Evolutionary conservation across 495 filamentous ascomycete species (phyloP), one percentile per base, ranked within the genome.

Genomic region (Cercophora sp.): DNA sequence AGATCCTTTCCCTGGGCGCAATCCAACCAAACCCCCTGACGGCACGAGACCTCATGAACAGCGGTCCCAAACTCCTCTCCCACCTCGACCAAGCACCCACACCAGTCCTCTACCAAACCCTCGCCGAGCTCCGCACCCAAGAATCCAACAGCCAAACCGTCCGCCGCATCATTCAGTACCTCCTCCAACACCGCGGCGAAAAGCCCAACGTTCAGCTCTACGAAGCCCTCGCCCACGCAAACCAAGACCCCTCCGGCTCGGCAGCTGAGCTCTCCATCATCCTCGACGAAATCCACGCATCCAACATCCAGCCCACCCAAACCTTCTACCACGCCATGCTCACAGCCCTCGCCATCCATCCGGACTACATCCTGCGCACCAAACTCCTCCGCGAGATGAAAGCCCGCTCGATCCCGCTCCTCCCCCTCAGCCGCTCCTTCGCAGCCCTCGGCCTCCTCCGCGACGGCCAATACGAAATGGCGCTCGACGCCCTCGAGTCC

Each of bases 391-490:
- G 75, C 36, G 82, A 82, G 18, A 85, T 91, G 78, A 79, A 79
- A 60, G 74, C 80, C 51, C 70, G 83, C 54, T 93, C 88, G 85
- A 79, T 88, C 36, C 69, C 72, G 2, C 64, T 94, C 20, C 82
- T 77, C 5, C 73, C 74, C 8, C 74, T 81, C 18, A 89, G 83
- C 13, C 83, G 77, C 70, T 77, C 84, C 61, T 79, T 80, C 63
- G 76, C 96, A 27, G 79, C 85, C 4, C 70, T 85, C 26, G 91
- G 90, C 0, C 66, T 93, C 23, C 69, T 96, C 29, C 77, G 88
- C 42, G 91, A 96, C 58, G 79, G 83, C 9, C 85, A 92, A 56
- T 81, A 87, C 47, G 93, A 98, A 66, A 69, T 88, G 60, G 91
- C 89, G 2, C 64, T 96, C 41, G 83, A 91, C 24, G 80, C 82